These are phyloP conservation scores for Marasmius sp. DNA, from an alignment of 1,284 basidiomycete genomes.

Conservation along the genomic window DNA sequence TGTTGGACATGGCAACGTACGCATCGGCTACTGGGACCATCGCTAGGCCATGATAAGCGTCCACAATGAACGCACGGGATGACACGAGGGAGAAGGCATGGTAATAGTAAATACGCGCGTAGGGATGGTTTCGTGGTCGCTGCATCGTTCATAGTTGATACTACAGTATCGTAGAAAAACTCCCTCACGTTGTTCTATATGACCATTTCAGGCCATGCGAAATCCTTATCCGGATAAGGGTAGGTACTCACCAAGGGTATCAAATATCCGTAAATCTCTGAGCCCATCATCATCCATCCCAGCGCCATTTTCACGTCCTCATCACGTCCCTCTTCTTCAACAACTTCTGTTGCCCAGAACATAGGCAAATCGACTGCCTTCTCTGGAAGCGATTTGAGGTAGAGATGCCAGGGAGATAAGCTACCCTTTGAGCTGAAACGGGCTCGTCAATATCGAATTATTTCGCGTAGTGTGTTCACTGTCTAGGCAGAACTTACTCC, in stretches of 20 bases:
- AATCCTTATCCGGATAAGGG: background rate
- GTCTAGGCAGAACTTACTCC: slow-evolving; percentile 43
- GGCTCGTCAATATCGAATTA: background rate
- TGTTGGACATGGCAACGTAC: slow-evolving; percentile 43
- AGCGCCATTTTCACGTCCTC: slow-evolving; percentile 38
- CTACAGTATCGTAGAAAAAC: slow-evolving; percentile 46
- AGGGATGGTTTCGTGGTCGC: slow-evolving; percentile 31
- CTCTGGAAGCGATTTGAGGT: slow-evolving; percentile 64
- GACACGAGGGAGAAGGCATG: slow-evolving; percentile 81
- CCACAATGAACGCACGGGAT: slow-evolving; percentile 86
- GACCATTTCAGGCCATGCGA: slow-evolving; percentile 20
- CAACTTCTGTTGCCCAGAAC: slow-evolving; percentile 51
- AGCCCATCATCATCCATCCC: slow-evolving; percentile 49
- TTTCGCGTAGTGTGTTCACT: too few species aligned
- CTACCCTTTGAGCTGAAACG: slow-evolving; percentile 35
- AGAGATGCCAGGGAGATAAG: slow-evolving; percentile 63
- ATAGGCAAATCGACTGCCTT: slow-evolving; percentile 56
- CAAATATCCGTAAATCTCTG: slow-evolving; percentile 39
- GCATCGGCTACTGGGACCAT: slow-evolving; percentile 91
- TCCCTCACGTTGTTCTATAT: slow-evolving; percentile 44
- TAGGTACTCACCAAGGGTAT: background rate
- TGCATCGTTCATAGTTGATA: slow-evolving; percentile 28
- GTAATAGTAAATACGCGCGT: slow-evolving; percentile 58
- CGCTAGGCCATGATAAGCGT: slow-evolving; percentile 80
- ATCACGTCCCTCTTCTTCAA: slow-evolving; percentile 15